Base-by-base conservation (phyloP, 345 rosid genomes). In the Pseudoturritis turrita region DNA sequence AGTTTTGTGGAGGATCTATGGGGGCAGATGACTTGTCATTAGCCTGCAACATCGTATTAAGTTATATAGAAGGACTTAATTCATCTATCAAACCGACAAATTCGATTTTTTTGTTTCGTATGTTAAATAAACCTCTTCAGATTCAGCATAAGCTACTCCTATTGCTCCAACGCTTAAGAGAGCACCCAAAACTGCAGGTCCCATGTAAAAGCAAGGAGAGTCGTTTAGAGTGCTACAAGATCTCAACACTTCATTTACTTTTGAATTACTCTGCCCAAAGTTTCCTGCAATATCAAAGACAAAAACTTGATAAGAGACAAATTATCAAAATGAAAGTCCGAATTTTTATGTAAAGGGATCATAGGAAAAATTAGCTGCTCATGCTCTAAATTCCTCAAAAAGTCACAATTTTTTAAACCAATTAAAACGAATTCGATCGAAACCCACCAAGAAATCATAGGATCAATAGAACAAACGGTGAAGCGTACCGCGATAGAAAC, bases 61-160 rank as follows among this genome's bases (percentile, higher is more conserved):
- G 61, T 37, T 5, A 36, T 35, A 51, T 3, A 35, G 21, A 51
- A 2, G 6, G 19, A 44, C 53, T n/a, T 21, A 35, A 53, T 28
- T 47, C 39, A 47, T 47, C 37, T 33, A 7, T 33, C 41, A 46
- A 70, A 49, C 57, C 9, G 10, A 19, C 6, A 17, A 33, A 52
- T 54, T 19, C 17, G 26, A 7, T 21, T 13, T 29, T 43, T 15
- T 74, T 37, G 12, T 49, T 40, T 9, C 2, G 8, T 28, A 44
- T 36, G 46, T 44, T 31, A 61, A n/a, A 22, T 18, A 52, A 74
- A 90, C 96, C 94, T 89, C 83, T 62, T 81, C 83, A 76, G 77
- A 71, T 65, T 93, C 92, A 8, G 98, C 89, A 84, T 81, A 83
- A 28, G 93, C 87, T 18, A 82, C 68, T 63, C 84, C 79, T 13